Conservation (phyloP, 768 basidiomycete genomes). For the Xanthoconium purpureum region DNA sequence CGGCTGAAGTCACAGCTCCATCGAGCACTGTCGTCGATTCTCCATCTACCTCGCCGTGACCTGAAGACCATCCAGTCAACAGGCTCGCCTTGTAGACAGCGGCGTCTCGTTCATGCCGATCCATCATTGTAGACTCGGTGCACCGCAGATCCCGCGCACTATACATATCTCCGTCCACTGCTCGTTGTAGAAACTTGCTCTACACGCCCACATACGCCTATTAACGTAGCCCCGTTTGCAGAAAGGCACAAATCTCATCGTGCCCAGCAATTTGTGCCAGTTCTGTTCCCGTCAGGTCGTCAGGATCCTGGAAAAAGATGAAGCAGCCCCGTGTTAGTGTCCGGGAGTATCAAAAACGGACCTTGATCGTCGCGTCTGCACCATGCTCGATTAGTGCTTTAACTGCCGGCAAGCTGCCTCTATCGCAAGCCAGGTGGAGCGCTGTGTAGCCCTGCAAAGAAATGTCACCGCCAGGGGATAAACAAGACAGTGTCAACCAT, state of each 20-base stretch:
- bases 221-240: conserved; percentile 17
- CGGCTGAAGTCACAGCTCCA: background rate
- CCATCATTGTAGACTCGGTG: background rate
- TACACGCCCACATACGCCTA: conserved; percentile 4
- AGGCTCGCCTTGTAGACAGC: background rate
- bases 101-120: no score
- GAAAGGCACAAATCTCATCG: conserved; percentile 44
- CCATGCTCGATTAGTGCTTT: conserved; percentile 58
- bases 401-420: conserved; percentile 62
- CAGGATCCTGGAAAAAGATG: conserved; percentile 52
- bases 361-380: conserved; percentile 65
- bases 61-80: background rate
- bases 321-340: background rate
- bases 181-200: conserved; percentile 9
- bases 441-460: conserved; percentile 76
- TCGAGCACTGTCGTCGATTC: background rate
- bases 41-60: conserved; percentile 9
- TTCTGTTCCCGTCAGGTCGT: conserved; percentile 58
- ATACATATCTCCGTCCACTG: background rate
- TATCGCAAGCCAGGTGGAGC: conserved; percentile 82
- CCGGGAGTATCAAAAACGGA: conserved; percentile 25
- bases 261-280: conserved; percentile 60
- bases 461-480: conserved; percentile 2
- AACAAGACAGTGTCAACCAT: conserved; percentile 28
- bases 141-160: background rate